A percentile compares a stretch with the other conserved stretches of the same genome.
Conservation (phyloP, 1,139 yeast species). For the Yamadazyma jaroonii region DNA sequence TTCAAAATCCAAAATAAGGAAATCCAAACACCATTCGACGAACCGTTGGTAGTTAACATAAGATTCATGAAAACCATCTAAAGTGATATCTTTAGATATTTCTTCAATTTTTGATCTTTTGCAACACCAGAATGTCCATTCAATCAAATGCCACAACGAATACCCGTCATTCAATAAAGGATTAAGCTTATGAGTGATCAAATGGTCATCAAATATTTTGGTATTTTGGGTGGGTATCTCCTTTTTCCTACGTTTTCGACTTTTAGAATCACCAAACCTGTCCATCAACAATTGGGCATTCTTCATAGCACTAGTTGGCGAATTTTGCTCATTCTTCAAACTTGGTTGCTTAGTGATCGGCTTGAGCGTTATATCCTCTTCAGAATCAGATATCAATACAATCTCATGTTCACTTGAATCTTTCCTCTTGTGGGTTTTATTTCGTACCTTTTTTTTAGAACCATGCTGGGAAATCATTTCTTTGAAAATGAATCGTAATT, state of each 20-base stretch:
- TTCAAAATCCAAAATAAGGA: slow-evolving; percentile 5
- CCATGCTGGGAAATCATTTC: neutral
- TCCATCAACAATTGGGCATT: neutral
- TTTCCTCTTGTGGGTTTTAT: neutral
- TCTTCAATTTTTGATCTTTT: slow-evolving; percentile 10
- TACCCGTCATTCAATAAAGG: slow-evolving; percentile 20
- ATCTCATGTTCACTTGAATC: too few relatives aligned
- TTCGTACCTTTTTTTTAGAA: neutral
- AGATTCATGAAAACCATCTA: slow-evolving; percentile 18
- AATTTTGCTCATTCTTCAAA: neutral
- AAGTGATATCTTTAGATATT: neutral
- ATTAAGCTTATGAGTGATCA: slow-evolving; percentile 23
- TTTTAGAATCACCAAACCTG: neutral
- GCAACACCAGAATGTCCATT: slow-evolving; percentile 38
- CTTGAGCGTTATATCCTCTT: slow-evolving; percentile 13
- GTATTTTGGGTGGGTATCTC: slow-evolving; percentile 7
- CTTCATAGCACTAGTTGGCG: neutral
- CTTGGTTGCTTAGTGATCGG: neutral
- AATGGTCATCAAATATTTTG: slow-evolving; percentile 29
- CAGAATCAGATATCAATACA: slow-evolving; percentile 27
- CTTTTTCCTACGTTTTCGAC: neutral
- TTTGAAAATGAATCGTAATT: neutral
- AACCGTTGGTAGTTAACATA: slow-evolving; percentile 4
- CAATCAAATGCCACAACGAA: slow-evolving; percentile 29
- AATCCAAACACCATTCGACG: slow-evolving; percentile 3